Evolutionary conservation across 2,329 filamentous ascomycete species (phyloP).

Genomic region (Cordyceps tenuipes): DNA sequence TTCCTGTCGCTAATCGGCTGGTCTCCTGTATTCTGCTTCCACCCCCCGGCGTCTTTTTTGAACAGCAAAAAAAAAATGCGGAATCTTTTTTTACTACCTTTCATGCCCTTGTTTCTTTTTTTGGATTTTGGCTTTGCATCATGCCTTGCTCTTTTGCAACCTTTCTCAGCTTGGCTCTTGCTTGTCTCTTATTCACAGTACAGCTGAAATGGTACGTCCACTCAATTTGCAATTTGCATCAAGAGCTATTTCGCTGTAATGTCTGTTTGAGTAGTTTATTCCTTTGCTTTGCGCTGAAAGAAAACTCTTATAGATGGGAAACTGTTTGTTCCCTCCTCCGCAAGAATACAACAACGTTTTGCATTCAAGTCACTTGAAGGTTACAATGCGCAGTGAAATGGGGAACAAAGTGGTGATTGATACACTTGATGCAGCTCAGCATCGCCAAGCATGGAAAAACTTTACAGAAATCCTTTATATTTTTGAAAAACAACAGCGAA

Average conservation of each 20-base stretch:
- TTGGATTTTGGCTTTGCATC: neutral
- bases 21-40: neutral
- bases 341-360: neutral
- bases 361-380: neutral
- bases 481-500: neutral
- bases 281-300: neutral
- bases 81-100: neutral
- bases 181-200: neutral
- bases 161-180: neutral
- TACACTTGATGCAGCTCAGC: neutral
- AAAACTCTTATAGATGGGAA: neutral
- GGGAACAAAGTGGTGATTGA: neutral
- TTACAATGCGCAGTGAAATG: no score
- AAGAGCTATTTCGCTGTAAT: neutral
- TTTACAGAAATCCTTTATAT: slow-evolving; percentile 9
- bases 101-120: neutral
- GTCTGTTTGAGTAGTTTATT: neutral
- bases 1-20: neutral
- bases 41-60: neutral
- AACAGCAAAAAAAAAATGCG: neutral
- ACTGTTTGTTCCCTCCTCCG: neutral
- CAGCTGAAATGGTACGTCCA: no score
- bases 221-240: neutral
- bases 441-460: neutral
- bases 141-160: neutral